Conservation (phyloP, 1,139 yeast genomes). For the Kurtzmaniella quercitrusa region DNA sequence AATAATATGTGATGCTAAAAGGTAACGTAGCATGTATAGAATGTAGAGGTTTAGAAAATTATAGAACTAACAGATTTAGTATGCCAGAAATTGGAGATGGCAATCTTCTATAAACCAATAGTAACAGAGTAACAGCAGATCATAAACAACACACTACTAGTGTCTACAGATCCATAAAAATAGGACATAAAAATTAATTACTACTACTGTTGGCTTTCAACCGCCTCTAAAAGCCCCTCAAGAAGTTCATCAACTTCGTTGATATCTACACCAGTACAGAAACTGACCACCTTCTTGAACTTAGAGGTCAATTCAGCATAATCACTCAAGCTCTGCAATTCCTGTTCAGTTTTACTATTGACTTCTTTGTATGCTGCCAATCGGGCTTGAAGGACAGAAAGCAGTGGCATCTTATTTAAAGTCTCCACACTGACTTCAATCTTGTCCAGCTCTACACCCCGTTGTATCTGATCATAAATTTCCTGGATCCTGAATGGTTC, state of each 20-base stretch:
- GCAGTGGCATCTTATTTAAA: conserved; percentile 49
- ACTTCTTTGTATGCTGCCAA: conserved; percentile 64
- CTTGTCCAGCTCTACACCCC: conserved; percentile 19
- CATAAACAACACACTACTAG: too few relatives aligned
- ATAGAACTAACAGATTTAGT: too few relatives aligned
- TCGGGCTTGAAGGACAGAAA: conserved; percentile 65
- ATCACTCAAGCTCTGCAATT: conserved; percentile 43
- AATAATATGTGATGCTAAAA: too few relatives aligned
- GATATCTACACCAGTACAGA: conserved; percentile 80
- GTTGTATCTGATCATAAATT: conserved; percentile 45
- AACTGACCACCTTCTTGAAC: conserved; percentile 82
- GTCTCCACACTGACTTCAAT: conserved; percentile 18
- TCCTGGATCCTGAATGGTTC: conserved; percentile 72
- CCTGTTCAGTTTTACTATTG: conserved; percentile 41
- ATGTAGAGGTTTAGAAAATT: too few relatives aligned
- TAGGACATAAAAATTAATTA: not conserved
- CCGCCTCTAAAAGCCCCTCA: conserved; percentile 85
- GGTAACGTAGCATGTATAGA: too few relatives aligned
- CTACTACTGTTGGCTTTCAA: conserved; percentile 51
- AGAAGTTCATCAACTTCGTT: conserved; percentile 76
- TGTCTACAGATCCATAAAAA: too few relatives aligned
- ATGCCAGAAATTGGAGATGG: too few relatives aligned
- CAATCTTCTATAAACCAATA: too few relatives aligned
- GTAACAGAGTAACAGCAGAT: too few relatives aligned
- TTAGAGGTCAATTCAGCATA: conserved; percentile 71